Conservation (phyloP, 2,329 filamentous ascomycete species). For the Zopfia rhizophila region DNA sequence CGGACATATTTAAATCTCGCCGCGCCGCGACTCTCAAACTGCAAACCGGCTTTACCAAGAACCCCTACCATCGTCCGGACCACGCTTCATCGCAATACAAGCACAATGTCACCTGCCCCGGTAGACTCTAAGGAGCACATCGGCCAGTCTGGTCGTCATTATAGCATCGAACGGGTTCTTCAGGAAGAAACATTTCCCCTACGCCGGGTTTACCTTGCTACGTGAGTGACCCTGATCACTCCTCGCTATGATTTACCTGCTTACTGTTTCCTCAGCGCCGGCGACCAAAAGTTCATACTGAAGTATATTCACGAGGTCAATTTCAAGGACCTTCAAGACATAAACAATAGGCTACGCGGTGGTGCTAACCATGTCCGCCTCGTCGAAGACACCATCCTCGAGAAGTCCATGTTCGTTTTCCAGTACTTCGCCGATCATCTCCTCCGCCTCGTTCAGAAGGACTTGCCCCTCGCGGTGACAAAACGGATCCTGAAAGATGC, state of each 20-base stretch:
- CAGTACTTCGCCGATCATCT: conserved; percentile 20
- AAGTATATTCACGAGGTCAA: conserved; percentile 24
- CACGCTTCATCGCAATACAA: conserved; percentile 22
- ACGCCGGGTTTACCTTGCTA: conserved; percentile 25
- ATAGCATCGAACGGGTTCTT: conserved; percentile 27
- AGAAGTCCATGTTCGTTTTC: conserved; percentile 20
- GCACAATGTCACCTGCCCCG: conserved; percentile 20
- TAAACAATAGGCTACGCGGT: conserved; percentile 15
- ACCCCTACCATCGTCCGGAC: conserved; percentile 4
- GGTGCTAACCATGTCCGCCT: conserved; percentile 11
- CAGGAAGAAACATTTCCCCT: conserved; percentile 25
- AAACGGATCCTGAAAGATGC: conserved; percentile 21
- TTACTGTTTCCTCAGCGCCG: conserved; percentile 23
- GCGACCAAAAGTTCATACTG: conserved; percentile 26
- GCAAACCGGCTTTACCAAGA: conserved; percentile 7
- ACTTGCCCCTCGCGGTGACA: conserved; percentile 12
- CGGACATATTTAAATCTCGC: conserved; percentile 4
- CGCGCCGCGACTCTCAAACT: conserved; percentile 8
- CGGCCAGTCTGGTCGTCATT: conserved; percentile 28
- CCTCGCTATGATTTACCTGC: conserved; percentile 11
- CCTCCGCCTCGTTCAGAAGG: conserved; percentile 16
- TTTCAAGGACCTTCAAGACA: conserved; percentile 23
- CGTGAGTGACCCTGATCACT: conserved; percentile 14
- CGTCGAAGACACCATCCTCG: conserved; percentile 15
- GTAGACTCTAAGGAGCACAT: conserved; percentile 15